Conservation (phyloP, 177 flowering plant species). For the Vitis hybrid region DNA sequence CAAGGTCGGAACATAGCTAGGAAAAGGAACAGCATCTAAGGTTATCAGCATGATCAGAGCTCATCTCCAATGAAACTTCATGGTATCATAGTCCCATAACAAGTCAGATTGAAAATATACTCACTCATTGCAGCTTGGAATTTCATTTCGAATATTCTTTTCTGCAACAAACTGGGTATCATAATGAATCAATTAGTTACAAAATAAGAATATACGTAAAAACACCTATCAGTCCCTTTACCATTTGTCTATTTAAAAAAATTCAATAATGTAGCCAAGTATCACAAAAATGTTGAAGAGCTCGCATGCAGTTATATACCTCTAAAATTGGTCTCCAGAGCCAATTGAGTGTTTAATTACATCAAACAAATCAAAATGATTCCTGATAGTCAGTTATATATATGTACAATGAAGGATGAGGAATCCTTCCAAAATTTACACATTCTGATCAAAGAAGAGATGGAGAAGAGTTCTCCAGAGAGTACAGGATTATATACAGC, state of each 20-base stretch:
- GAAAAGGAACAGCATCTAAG: slow-evolving; percentile 5
- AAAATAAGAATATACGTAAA: no score
- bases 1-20: slow-evolving; percentile 61
- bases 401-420: not conserved
- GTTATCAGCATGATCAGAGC: slow-evolving; percentile 7
- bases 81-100: not conserved
- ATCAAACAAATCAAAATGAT: no score
- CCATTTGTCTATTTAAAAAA: not conserved
- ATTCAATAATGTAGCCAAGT: not conserved
- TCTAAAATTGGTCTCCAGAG: no score
- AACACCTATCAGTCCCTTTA: not conserved
- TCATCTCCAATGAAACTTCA: not conserved
- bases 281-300: no score
- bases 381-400: no score
- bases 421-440: not conserved
- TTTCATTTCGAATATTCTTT: slow-evolving; percentile 47
- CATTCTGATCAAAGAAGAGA: no score
- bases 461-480: no score
- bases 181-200: slow-evolving; percentile 6
- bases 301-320: no score
- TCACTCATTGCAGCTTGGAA: slow-evolving; percentile 63
- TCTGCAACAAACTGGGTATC: slow-evolving; percentile 56
- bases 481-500: no score
- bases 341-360: no score
- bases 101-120: slow-evolving; percentile 22